Evolutionary conservation across 1,139 yeast genomes (phyloP).

Genomic region (Pichia sp.): DNA sequence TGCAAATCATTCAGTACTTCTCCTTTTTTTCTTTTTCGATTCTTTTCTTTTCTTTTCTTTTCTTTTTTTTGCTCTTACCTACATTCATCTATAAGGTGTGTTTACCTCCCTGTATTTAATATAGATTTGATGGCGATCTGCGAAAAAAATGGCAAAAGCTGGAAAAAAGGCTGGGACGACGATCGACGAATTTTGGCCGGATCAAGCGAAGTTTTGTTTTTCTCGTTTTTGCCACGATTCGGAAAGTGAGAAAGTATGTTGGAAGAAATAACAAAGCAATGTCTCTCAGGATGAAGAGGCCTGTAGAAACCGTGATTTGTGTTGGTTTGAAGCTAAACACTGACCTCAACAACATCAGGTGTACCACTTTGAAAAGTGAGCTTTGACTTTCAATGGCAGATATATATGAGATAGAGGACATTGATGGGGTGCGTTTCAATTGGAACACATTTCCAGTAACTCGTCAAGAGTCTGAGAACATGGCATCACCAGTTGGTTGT

Average conservation of each 20-base stretch:
- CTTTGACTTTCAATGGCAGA: constrained; percentile 28
- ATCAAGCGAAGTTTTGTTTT: not conserved
- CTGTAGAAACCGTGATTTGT: not conserved
- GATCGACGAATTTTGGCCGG: not conserved
- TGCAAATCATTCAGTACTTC: too few species aligned
- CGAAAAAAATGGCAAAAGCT: not conserved
- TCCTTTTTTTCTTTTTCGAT: not conserved
- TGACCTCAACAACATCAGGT: not conserved
- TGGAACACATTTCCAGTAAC: constrained; percentile 76
- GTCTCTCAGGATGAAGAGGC: not conserved
- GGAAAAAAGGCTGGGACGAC: not conserved
- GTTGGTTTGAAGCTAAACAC: not conserved
- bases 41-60: not conserved
- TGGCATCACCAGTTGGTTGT: constrained; percentile 93
- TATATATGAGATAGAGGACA: constrained; percentile 35
- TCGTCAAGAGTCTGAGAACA: constrained; percentile 82
- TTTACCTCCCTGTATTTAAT: not conserved
- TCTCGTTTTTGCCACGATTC: constrained; percentile 6
- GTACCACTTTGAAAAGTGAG: not conserved
- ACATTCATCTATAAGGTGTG: not conserved
- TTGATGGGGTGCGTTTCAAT: constrained; percentile 45
- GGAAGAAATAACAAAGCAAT: not conserved
- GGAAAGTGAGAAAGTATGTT: not conserved
- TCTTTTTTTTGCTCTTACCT: not conserved
- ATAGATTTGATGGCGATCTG: too few species aligned